Evolutionary conservation across 257 asterid genomes (phyloP), one percentile per base, ranked within the genome.

Genomic region (Rhazya stricta): DNA sequence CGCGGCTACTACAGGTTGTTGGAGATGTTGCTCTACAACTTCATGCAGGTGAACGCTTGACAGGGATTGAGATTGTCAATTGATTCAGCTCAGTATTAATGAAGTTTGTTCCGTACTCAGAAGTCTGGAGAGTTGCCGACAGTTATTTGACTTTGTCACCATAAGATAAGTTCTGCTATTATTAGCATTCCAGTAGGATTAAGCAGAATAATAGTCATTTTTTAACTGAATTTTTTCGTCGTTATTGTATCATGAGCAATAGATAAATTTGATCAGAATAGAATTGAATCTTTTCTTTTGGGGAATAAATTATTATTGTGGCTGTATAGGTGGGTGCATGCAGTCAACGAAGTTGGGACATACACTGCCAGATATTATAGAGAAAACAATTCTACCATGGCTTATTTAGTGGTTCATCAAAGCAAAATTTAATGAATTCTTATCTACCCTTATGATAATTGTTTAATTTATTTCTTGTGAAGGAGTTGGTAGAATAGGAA

Each of bases 21-120:
- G 97, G 95, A 79, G 97, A 93, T 51, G 95, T 89, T 65, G 96
- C 96, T 69, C 88, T 90, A 53, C 97, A 90, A 80, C 86, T 88
- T 48, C 96, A 88, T 73, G 76, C 77, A 4, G 93, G 96, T 39
- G 76, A 72, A 54, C 65, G 90, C 48, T 80, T 89, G 73, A 78
- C 84, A 23, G 96, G 96, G 69, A 78, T 94, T 75, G 97, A 91
- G 79, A 15, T 86, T 43, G 96, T 90, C 73, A 93, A 93, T 73
- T 90, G 88, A 89, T 79, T 42, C 61, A 34, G 39, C 85, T 60
- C 54, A 18, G 54, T 11, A 51, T 78, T 46, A 27, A 51, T n/a
- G 25, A 45, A 58, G 27, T 1, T 43, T 61, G 34, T 50, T 53
- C 62, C 67, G 42, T 45, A 13, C 58, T 69, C 58, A 45, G 13